Evolutionary conservation across 2,329 filamentous ascomycete species (phyloP).

Genomic region (Dissoconium aciculare): DNA sequence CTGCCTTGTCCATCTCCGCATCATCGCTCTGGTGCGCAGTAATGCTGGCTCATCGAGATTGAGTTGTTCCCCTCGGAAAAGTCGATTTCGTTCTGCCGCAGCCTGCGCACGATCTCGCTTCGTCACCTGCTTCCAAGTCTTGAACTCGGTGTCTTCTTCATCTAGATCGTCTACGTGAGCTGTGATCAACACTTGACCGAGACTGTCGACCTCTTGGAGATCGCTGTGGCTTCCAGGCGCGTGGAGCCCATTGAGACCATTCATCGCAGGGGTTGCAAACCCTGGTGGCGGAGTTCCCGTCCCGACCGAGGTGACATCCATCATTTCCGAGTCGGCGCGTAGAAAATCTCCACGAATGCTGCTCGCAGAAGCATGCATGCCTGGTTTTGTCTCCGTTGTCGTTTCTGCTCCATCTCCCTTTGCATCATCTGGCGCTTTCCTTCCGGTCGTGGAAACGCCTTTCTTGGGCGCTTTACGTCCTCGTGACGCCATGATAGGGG

Average conservation of each 20-base stretch:
- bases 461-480: slow-evolving; percentile 77
- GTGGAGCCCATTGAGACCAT: slow-evolving; percentile 47
- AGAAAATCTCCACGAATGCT: slow-evolving; percentile 38
- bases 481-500: slow-evolving; percentile 89
- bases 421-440: slow-evolving; percentile 41
- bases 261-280: slow-evolving; percentile 55
- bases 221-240: slow-evolving; percentile 57
- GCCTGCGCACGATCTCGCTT: slow-evolving; percentile 85
- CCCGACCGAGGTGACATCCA: slow-evolving; percentile 61
- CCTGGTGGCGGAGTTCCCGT: slow-evolving; percentile 68
- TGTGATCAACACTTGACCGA: slow-evolving; percentile 49
- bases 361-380: slow-evolving; percentile 33
- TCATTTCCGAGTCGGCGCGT: slow-evolving; percentile 60
- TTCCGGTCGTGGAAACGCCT: slow-evolving; percentile 39
- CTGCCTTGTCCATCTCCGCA: slow-evolving; percentile 74
- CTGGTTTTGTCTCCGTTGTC: slow-evolving; percentile 57
- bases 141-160: slow-evolving; percentile 80
- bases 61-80: slow-evolving; percentile 73
- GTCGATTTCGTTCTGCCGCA: slow-evolving; percentile 68
- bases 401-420: slow-evolving; percentile 52
- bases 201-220: slow-evolving; percentile 71
- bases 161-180: slow-evolving; percentile 60
- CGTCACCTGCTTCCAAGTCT: slow-evolving; percentile 96
- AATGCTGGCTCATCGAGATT: slow-evolving; percentile 80
- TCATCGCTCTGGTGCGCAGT: slow-evolving; percentile 68